These are phyloP conservation scores for Bruguiera parviflora DNA, from an alignment of 345 rosid genomes.

Conservation along the genomic window DNA sequence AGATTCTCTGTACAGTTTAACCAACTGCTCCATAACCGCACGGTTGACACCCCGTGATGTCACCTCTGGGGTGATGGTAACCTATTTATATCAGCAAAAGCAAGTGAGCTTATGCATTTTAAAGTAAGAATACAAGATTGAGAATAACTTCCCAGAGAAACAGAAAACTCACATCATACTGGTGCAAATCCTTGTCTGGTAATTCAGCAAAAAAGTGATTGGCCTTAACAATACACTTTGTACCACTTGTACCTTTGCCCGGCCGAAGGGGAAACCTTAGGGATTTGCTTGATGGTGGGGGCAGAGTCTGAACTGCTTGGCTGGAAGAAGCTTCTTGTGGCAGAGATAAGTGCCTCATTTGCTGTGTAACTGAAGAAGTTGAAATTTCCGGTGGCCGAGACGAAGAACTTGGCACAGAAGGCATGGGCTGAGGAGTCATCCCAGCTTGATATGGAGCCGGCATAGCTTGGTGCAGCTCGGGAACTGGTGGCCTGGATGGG, in stretches of 20 bases:
- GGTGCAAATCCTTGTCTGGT: constrained; percentile 93
- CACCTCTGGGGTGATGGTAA: constrained; percentile 75
- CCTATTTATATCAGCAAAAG: constrained; percentile 34
- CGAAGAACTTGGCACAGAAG: constrained; percentile 57
- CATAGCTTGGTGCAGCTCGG: constrained; percentile 99
- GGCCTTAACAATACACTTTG: constrained; percentile 80
- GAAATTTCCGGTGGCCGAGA: constrained; percentile 44
- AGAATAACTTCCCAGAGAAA: not conserved
- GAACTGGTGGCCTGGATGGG: constrained; percentile 55
- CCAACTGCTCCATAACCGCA: constrained; percentile 75
- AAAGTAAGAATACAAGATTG: not conserved
- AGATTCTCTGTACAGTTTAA: constrained; percentile 52
- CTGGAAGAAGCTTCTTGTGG: constrained; percentile 48
- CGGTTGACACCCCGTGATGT: constrained; percentile 81
- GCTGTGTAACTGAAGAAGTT: constrained; percentile 26
- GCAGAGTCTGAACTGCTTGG: constrained; percentile 57
- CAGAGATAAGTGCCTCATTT: constrained; percentile 49
- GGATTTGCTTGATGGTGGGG: constrained; percentile 68
- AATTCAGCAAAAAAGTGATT: constrained; percentile 89
- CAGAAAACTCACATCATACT: constrained; percentile 69
- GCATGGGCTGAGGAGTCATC: constrained; percentile 52
- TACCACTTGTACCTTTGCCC: constrained; percentile 63
- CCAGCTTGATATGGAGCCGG: constrained; percentile 51
- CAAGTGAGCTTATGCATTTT: not conserved
- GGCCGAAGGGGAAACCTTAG: constrained; percentile 81